phyloP scores from a whole-genome alignment of 2,329 filamentous ascomycete species.

The Alternaria ventricosa region DNA sequence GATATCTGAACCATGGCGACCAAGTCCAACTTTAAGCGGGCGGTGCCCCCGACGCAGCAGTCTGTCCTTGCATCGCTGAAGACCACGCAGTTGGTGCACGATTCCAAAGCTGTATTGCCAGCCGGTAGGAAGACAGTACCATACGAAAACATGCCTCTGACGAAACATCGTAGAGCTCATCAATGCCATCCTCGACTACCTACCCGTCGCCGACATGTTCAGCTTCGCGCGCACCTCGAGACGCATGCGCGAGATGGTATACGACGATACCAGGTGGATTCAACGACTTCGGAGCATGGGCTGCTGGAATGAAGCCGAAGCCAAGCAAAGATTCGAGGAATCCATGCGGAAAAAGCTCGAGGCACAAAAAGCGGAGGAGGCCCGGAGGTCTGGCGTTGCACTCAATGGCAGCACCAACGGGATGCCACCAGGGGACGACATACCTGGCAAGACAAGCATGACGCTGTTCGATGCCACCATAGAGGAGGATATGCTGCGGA shows the following conservation, averaged over 20 bases:
- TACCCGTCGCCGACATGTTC: conserved; percentile 84
- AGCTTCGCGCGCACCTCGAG: conserved; percentile 83
- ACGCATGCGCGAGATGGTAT: conserved; percentile 96
- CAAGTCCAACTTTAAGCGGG: conserved; percentile 61
- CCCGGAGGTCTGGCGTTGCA: conserved; percentile 42
- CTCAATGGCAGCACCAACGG: conserved; percentile 46
- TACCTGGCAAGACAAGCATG: conserved; percentile 53
- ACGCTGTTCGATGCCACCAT: conserved; percentile 77
- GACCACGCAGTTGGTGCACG: conserved; percentile 79
- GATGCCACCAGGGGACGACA: conserved; percentile 40
- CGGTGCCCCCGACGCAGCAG: conserved; percentile 33
- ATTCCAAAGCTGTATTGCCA: conserved; percentile 78
- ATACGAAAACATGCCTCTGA: not conserved
- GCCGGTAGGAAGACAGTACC: conserved; percentile 65
- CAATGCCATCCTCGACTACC: conserved; percentile 84
- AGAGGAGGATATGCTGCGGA: conserved; percentile 67
- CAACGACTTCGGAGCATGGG: conserved; percentile 84
- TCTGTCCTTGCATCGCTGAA: conserved; percentile 77
- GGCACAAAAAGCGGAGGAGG: conserved; percentile 56
- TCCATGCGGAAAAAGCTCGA: conserved; percentile 64
- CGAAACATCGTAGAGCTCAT: conserved; percentile 72
- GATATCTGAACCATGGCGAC: conserved; percentile 29
- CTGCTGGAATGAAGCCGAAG: conserved; percentile 89
- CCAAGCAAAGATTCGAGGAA: conserved; percentile 80
- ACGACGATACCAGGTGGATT: conserved; percentile 96